Conservation (phyloP, 2,329 filamentous ascomycete genomes). For the Beauveria brongniartii region DNA sequence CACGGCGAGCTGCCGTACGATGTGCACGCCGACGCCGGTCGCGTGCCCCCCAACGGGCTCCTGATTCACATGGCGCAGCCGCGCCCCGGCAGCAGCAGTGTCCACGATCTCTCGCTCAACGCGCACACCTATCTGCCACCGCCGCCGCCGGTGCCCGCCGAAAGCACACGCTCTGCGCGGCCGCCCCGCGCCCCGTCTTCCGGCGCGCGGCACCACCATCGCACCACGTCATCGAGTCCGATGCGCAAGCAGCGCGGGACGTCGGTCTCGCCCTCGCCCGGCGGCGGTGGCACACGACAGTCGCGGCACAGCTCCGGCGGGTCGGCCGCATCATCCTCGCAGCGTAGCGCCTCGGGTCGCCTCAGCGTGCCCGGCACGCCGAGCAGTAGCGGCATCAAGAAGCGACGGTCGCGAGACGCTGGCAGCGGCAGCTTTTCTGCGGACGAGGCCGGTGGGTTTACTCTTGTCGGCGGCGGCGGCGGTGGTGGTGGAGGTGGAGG, state of each 20-base stretch:
- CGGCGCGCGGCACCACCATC: slow-evolving; percentile 37
- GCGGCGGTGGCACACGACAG: slow-evolving; percentile 13
- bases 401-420: slow-evolving; percentile 30
- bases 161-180: slow-evolving; percentile 24
- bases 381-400: slow-evolving; percentile 26
- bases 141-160: slow-evolving; percentile 19
- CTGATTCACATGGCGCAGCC: slow-evolving; percentile 49
- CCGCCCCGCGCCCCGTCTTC: slow-evolving; percentile 47
- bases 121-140: slow-evolving; percentile 28
- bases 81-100: slow-evolving; percentile 21
- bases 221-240: slow-evolving; percentile 28
- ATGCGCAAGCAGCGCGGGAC: slow-evolving; percentile 36
- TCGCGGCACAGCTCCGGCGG: slow-evolving; percentile 33
- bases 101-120: slow-evolving; percentile 26
- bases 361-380: slow-evolving; percentile 31
- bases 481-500: slow-evolving; percentile 16
- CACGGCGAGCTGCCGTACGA: slow-evolving; percentile 12
- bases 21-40: not conserved
- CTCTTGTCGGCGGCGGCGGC: slow-evolving; percentile 17
- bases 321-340: slow-evolving; percentile 23
- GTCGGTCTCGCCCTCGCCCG: slow-evolving; percentile 27
- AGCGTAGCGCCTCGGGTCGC: slow-evolving; percentile 28
- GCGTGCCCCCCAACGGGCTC: slow-evolving; percentile 26
- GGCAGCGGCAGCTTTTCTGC: slow-evolving; percentile 18
- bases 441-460: slow-evolving; percentile 17